Evolutionary conservation across 208 protist genomes (phyloP), one percentile per base, ranked within the genome.

Genomic region (Trypanosoma grayi): DNA sequence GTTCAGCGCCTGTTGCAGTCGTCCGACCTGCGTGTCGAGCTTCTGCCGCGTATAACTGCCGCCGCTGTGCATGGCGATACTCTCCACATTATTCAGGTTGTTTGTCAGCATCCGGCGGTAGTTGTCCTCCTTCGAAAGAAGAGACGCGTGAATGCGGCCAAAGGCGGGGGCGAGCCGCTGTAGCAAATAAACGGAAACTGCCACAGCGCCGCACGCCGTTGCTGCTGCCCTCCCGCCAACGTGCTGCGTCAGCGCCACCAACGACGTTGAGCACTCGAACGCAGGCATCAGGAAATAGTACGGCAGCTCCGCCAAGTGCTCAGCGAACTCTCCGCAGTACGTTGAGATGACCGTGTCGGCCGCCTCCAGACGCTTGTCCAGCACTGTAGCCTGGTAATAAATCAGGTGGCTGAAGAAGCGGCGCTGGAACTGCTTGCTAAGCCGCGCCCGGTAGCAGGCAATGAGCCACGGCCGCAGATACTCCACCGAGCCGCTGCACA

Each of bases 231-330:
- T 53, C 18, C 60, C 55, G 0, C 85, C 88, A 18, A 85, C 63
- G 50, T 88, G 67, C 56, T 77, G 66, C n/a, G 85, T 71, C 2
- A 94, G 73, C 16, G 83, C 85, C 39, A 63, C 60, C 39, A 78
- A 72, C 10, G 85, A 87, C 18, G 73, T 86, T 1, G 74, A 33
- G 51, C 74, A 85, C 56, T 83, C 88, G 27, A 92, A 55, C 0
- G 73, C 70, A 0, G 88, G 88, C 22, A 94, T 69, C 2, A 92
- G 40, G 54, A 94, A 94, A 67, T 94, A 94, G 54, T 94, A 94
- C 7, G 88, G 88, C 27, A 94, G 79, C 67, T 94, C 85, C 0
- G 85, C 85, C 58, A 94, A 92, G 71, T 94, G 88, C 65, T 94
- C 88, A 2, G 88, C 88, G 62, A 94, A 94, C 59, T 94, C 85